Conservation (phyloP, 495 filamentous ascomycete genomes). For the Tricharina praecox region DNA sequence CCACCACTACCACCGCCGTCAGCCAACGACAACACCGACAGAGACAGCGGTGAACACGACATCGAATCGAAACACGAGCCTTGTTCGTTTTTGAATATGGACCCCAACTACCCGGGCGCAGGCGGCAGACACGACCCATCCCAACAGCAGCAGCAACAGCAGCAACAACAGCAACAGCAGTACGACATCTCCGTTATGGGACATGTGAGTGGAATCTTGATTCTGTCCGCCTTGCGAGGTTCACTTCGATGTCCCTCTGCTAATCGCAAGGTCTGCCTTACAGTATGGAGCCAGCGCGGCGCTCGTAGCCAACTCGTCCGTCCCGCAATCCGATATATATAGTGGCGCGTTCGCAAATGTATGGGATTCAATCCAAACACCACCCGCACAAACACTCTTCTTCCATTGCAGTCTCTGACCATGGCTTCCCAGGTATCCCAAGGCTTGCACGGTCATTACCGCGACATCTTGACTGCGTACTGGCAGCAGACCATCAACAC, state of each 20-base stretch:
- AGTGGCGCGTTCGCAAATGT: conserved; percentile 93
- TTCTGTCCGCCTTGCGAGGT: neutral
- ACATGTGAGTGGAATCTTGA: conserved; percentile 22
- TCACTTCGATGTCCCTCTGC: too few species aligned
- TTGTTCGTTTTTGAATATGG: conserved; percentile 17
- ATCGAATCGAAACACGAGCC: neutral
- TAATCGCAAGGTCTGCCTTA: too few species aligned
- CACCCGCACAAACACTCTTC: conserved; percentile 3
- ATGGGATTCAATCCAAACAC: conserved; percentile 20
- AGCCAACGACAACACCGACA: neutral
- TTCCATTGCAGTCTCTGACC: conserved; percentile 8
- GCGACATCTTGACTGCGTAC: conserved; percentile 93
- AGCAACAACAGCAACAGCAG: conserved; percentile 25
- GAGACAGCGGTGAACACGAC: neutral
- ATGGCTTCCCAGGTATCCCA: conserved; percentile 58
- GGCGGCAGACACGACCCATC: conserved; percentile 26
- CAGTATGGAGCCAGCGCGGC: conserved; percentile 32
- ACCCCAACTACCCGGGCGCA: conserved; percentile 23
- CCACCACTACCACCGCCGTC: neutral
- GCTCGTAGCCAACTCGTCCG: conserved; percentile 32
- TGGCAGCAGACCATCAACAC: conserved; percentile 97
- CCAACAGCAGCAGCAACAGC: conserved; percentile 25
- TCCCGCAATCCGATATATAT: conserved; percentile 55
- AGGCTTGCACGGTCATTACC: conserved; percentile 79
- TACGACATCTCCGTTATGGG: conserved; percentile 27